phyloP scores from a whole-genome alignment of 2,329 filamentous ascomycete species.

The Tolypocladium album region DNA sequence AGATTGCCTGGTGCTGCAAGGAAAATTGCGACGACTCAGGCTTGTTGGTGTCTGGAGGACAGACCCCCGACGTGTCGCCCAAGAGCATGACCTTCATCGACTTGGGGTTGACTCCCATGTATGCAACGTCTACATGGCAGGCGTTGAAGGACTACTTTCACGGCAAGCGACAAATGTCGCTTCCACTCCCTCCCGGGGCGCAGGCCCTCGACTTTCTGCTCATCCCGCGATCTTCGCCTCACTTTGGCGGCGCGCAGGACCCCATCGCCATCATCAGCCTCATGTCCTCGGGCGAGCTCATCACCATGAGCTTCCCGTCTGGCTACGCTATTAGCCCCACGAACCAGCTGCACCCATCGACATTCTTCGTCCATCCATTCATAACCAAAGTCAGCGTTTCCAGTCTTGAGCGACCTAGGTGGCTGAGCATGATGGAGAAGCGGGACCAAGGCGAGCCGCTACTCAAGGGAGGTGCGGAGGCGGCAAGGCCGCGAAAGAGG shows the following conservation, averaged over 20 bases:
- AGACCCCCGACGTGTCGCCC: conserved; percentile 51
- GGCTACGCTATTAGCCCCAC: conserved; percentile 86
- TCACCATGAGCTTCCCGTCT: conserved; percentile 85
- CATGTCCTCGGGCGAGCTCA: conserved; percentile 75
- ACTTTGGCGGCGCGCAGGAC: conserved; percentile 81
- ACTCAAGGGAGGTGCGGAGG: conserved; percentile 68
- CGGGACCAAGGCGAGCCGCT: conserved; percentile 69
- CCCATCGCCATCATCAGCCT: conserved; percentile 75
- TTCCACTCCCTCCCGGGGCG: conserved; percentile 68
- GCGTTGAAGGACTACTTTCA: conserved; percentile 67
- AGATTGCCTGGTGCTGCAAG: conserved; percentile 88
- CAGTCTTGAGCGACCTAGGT: conserved; percentile 64
- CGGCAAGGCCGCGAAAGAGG: conserved; percentile 56
- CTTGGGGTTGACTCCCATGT: conserved; percentile 77
- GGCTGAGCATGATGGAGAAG: conserved; percentile 85
- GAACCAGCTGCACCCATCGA: conserved; percentile 80
- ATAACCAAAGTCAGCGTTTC: conserved; percentile 63
- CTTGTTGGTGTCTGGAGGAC: conserved; percentile 75
- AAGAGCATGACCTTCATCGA: conserved; percentile 85
- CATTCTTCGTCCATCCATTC: conserved; percentile 86
- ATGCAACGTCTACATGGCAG: conserved; percentile 87
- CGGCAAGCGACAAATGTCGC: conserved; percentile 58
- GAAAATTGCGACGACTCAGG: conserved; percentile 88
- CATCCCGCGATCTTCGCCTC: conserved; percentile 71
- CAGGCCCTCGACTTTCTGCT: conserved; percentile 73